Percentiles rank a stretch among this genome's conserved stretches.
These are phyloP conservation scores for Acacia concinna DNA, from an alignment of 331 rosid species.

Conservation along the genomic window DNA sequence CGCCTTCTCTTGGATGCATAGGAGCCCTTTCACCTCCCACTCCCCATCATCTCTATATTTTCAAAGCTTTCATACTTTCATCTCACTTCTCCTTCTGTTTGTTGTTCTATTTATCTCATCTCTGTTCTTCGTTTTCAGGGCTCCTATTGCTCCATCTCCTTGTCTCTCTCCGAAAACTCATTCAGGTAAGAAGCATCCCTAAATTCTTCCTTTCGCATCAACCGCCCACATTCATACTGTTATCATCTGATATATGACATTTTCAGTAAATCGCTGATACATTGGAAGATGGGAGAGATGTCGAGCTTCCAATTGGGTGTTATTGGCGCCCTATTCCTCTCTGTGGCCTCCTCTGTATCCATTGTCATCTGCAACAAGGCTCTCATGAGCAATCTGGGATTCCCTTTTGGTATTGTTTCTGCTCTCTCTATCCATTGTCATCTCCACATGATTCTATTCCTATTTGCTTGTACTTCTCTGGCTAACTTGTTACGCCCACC, in stretches of 20 bases:
- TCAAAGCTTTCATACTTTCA: constrained; percentile 4
- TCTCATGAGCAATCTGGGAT: constrained; percentile 98
- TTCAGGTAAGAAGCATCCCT: constrained; percentile 29
- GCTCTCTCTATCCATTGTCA: neutral
- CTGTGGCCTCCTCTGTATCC: constrained; percentile 97
- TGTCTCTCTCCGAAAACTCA: neutral
- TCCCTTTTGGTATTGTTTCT: constrained; percentile 68
- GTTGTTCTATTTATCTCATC: neutral
- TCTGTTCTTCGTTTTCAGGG: constrained; percentile 33
- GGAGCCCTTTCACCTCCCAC: constrained; percentile 42
- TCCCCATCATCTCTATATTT: constrained; percentile 18
- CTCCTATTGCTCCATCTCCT: constrained; percentile 25
- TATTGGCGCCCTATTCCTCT: constrained; percentile 86
- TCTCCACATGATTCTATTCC: neutral
- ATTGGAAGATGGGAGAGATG: constrained; percentile 77
- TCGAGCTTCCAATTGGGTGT: constrained; percentile 78
- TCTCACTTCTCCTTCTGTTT: neutral
- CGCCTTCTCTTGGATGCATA: constrained; percentile 38
- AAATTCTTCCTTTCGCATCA: neutral
- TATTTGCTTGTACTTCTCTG: neutral
- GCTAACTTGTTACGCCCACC: neutral
- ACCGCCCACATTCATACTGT: too few relatives aligned
- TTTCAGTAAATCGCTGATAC: neutral
- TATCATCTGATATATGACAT: too few relatives aligned
- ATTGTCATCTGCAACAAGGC: constrained; percentile 99